Evolutionary conservation across 78 protist genomes (phyloP), one percentile per base, ranked within the genome.

Genomic region (Dictyostelium firmibasis): DNA sequence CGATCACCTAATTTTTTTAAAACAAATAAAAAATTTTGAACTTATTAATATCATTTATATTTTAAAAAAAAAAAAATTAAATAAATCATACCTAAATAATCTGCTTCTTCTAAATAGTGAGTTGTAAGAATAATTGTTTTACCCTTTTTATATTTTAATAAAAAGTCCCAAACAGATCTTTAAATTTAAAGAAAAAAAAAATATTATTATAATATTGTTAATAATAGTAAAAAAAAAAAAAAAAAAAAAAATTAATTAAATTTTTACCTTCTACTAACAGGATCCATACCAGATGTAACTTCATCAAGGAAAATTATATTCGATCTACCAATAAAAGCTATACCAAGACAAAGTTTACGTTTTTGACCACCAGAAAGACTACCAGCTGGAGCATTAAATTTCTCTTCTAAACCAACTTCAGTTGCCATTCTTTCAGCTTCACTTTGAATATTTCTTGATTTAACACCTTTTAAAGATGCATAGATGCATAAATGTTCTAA

Each of bases 81-180:
- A n/a, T n/a, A n/a, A n/a, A n/a, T n/a, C 16, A 9, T 50, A 50
- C 62, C 79, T 72, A 72, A 72, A 43, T 93, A 44, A 83, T 98
- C 99, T 0, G 99, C 99, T 83, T 98, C 99, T 36, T 99, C 99
- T 98, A 99, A 95, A 91, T 78, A 97, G 53, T 97, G 98, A 31
- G 99, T 98, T 10, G 98, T 97, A 10, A 98, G 53, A 14, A 97
- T 44, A 29, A 98, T 87, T 0, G 97, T 91, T 23, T 96, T 81
- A 7, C 92, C 96, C 3, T 27, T 23, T 53, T 96, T 96, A 27
- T 86, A 33, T 50, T 62, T 67, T 10, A 69, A 14, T n/a, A 97
- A 9, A 41, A 97, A 67, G 9, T 96, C 88, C 98, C 98, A 97
- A 70, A 97, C 83, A 38, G 75, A 74, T 31, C 98, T 85, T 8